Evolutionary conservation across 1,284 basidiomycete genomes (phyloP).

Genomic region (Tremellales sp.): DNA sequence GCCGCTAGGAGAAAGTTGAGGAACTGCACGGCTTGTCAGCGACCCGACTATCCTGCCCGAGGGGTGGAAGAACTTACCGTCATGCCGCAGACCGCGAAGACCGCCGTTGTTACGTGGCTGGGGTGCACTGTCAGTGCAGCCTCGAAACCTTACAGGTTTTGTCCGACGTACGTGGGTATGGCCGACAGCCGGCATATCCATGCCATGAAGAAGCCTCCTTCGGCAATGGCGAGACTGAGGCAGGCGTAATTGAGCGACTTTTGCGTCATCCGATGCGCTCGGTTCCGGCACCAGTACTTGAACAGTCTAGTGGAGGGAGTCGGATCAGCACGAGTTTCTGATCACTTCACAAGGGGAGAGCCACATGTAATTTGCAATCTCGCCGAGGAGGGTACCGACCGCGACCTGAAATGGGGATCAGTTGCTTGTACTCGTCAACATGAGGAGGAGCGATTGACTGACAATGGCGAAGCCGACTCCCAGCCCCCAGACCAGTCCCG

Average conservation of each 20-base stretch:
- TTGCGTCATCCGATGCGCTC: constrained; percentile 40
- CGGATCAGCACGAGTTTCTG: background rate
- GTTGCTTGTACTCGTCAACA: too few relatives aligned
- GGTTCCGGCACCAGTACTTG: constrained; percentile 39
- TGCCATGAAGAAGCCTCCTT: constrained; percentile 45
- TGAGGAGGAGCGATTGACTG: background rate
- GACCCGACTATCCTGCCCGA: background rate
- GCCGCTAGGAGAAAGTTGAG: constrained; percentile 41
- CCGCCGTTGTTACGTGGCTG: constrained; percentile 22
- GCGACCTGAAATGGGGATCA: constrained; percentile 6
- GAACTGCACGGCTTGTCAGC: constrained; percentile 14
- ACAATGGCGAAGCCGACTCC: constrained; percentile 43
- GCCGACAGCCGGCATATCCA: constrained; percentile 38
- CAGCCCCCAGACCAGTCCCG: constrained; percentile 47
- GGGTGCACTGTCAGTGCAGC: background rate
- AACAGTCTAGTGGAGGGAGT: constrained; percentile 28
- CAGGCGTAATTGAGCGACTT: constrained; percentile 46
- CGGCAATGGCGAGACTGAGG: constrained; percentile 35
- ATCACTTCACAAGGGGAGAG: background rate
- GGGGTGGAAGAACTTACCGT: constrained; percentile 2
- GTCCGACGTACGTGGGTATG: constrained; percentile 32
- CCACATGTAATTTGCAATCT: constrained; percentile 39
- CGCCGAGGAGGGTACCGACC: constrained; percentile 40
- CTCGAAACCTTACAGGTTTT: background rate
- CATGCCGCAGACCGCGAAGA: constrained; percentile 42